Base-by-base conservation (phyloP, 148 eudicot genomes). In the Arctostaphylos glauca region DNA sequence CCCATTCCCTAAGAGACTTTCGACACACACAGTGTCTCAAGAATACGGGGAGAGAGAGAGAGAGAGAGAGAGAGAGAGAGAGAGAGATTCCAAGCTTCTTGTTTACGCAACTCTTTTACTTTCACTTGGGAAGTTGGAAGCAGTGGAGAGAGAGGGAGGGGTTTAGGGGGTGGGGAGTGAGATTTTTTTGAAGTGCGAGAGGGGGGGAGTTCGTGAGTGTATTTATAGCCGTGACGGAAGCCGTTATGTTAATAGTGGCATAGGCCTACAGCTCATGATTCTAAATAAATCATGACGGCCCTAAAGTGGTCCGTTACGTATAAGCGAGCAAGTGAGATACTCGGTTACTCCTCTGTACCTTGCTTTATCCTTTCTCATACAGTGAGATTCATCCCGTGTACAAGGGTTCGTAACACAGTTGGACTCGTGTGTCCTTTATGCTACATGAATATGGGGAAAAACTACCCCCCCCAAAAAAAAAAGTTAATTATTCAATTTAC, bases 211-310 rank as follows among this genome's bases (percentile, higher is more conserved):
- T 67, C 50, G 52, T 10, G n/a, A 9, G 13, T 53, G 83, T 80
- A 87, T 87, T 58, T 89, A 89, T 87, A 89, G 87, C 68, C 52
- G 74, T 87, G 87, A 89, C 91, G 90, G 90, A 78, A 86, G 86
- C 86, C 88, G 91, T 89, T 84, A 85, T 81, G 76, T 77, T 56
- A 5, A 9, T 41, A 14, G 16, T 3, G 43, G 71, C 48, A 47
- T 10, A 53, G 19, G 75, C 13, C 43, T 31, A 14, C 64, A 44
- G 7, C 58, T 15, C 16, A 74, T 84, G 71, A 66, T 66, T 66
- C 25, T 43, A 19, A 66, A 12, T 48, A 68, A 76, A 48, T 71
- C 60, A 54, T 76, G 86, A 86, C 81, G 81, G 84, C 78, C 23
- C 71, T 47, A 75, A 74, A 66, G 85, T 23, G 25, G 52, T 76